phyloP scores from a whole-genome alignment of 2,329 filamentous ascomycete species.

The Paracamarosporium sp. region DNA sequence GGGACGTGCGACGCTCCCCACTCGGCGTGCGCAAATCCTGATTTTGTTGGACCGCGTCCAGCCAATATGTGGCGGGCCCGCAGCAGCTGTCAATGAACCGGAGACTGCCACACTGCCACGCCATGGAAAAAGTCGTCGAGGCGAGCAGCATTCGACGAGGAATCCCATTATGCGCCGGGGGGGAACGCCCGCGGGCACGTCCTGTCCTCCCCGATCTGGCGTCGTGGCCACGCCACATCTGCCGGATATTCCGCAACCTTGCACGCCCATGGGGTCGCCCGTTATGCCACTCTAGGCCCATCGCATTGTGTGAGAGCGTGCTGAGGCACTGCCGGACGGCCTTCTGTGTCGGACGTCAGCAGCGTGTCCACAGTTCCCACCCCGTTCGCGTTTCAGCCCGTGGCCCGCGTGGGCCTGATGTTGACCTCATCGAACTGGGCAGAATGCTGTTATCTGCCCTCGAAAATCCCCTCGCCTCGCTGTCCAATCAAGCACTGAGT shows the following conservation, averaged over 20 bases:
- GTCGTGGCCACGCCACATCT: neutral
- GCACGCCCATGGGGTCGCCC: neutral
- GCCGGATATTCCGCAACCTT: neutral
- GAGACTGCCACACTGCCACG: neutral
- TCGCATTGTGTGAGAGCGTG: neutral
- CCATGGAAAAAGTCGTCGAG: neutral
- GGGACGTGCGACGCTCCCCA: constrained; percentile 2
- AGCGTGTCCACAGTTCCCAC: neutral
- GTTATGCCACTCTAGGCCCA: neutral
- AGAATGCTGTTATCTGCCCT: neutral
- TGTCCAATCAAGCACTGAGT: neutral
- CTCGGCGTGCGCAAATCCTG: constrained; percentile 8
- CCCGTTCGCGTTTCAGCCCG: constrained; percentile 3
- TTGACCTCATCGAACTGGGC: neutral
- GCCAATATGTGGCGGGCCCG: neutral
- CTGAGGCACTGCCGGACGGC: neutral
- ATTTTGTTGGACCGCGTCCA: constrained; percentile 1
- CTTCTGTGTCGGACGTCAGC: constrained; percentile 6
- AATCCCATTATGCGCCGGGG: neutral
- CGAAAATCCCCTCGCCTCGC: neutral
- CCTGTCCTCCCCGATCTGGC: neutral
- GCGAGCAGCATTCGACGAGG: neutral
- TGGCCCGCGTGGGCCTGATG: constrained; percentile 1
- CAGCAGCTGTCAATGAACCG: neutral
- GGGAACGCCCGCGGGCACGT: neutral